Conservation (phyloP, 2,329 filamentous ascomycete species). For the Apiospora malaysiana region DNA sequence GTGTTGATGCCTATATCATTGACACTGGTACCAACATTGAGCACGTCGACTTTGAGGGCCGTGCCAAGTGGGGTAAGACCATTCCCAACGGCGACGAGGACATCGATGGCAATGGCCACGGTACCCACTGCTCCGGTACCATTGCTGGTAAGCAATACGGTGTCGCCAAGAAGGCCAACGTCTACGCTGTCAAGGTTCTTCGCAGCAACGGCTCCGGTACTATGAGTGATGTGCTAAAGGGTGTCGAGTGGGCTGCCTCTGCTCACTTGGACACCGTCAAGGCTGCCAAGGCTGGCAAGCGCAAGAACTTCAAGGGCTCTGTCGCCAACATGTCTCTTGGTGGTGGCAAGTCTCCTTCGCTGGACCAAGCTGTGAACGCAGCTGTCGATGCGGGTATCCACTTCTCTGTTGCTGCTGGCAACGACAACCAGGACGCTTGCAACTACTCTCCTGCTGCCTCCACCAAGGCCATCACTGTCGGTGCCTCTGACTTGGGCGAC, state of each 20-base stretch:
- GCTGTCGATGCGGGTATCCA: slow-evolving; percentile 91
- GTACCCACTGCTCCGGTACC: slow-evolving; percentile 98
- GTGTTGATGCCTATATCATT: slow-evolving; percentile 98
- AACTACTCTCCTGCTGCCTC: slow-evolving; percentile 98
- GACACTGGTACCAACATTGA: slow-evolving; percentile 94
- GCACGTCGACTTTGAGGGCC: slow-evolving; percentile 97
- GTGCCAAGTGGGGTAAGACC: slow-evolving; percentile 96
- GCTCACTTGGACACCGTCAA: slow-evolving; percentile 78
- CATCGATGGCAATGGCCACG: slow-evolving; percentile 95
- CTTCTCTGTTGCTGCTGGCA: slow-evolving; percentile 97
- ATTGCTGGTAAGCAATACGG: slow-evolving; percentile 98
- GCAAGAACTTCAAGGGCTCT: slow-evolving; percentile 98
- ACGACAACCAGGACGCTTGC: slow-evolving; percentile 98
- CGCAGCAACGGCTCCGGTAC: slow-evolving; percentile 95
- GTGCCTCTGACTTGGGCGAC: slow-evolving; percentile 90
- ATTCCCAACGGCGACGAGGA: slow-evolving; percentile 86
- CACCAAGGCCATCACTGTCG: slow-evolving; percentile 90
- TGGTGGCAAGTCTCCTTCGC: slow-evolving; percentile 91
- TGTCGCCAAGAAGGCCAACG: slow-evolving; percentile 97
- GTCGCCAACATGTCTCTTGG: slow-evolving; percentile 99
- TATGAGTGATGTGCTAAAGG: slow-evolving; percentile 99
- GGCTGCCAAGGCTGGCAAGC: slow-evolving; percentile 83
- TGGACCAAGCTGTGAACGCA: slow-evolving; percentile 92
- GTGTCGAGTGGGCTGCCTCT: slow-evolving; percentile 91
- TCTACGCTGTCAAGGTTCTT: slow-evolving; percentile 98